Evolutionary conservation across 1,284 basidiomycete species (phyloP), one percentile per base, ranked within the genome.

Genomic region (Ustilago cynodontis): DNA sequence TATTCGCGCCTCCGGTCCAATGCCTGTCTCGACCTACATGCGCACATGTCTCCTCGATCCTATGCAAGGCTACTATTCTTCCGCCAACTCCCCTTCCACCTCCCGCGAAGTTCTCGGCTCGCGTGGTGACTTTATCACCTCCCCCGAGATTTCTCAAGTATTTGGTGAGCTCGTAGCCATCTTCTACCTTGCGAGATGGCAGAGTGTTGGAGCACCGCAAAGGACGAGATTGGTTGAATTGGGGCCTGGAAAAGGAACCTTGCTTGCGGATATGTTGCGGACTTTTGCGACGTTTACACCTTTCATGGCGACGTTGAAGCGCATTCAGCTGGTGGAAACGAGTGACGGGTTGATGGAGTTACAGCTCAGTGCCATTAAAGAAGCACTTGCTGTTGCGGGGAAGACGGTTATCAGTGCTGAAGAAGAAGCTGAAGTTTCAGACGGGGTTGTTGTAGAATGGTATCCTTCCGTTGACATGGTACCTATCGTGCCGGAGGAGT

Each of bases 141-240:
- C 93, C 74, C 97, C 97, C 1, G 97, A 99, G 85, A 98, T 99
- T 61, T 93, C 91, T 79, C 95, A 98, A 86, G 91, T 94, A 0
- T 99, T 99, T 86, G 97, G 97, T 72, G 96, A 99, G 91, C 66
- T 82, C 10, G 62, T 80, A 3, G 78, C 82, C 22, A 74, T 84
- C 59, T 98, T 94, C 94, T 88, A 94, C 58, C 86, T 96, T 39
- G 92, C 91, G 0, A 91, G 93, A 77, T 97, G 93, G 91, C 87
- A 90, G 79, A 88, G 88, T 4, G 88, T 89, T 4, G 91, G 91
- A 0, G 84, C 82, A 4, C 88, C 90, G 0, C 79, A 86, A 2
- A 87, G 88, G 0, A 89, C 94, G 14, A 89, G 95, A 18, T 82
- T 99, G 0, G 88, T 99, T 51, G 97, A 99, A 86, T 89, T 99